phyloP scores from a whole-genome alignment of 768 basidiomycete genomes.

The Sutorius australiensis region DNA sequence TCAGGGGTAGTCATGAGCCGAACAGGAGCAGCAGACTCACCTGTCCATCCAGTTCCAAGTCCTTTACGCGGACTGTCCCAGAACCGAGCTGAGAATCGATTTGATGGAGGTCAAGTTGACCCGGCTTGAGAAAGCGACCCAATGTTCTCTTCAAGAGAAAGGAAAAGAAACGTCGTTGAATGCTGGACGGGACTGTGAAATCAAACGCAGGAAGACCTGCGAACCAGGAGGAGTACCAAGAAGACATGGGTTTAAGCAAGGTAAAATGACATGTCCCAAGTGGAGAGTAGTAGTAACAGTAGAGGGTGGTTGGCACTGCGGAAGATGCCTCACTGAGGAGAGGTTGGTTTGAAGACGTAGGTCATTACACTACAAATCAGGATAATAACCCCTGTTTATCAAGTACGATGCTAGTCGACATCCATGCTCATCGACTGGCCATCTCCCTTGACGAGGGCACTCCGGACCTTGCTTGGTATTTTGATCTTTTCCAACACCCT shows the following conservation, averaged over 20 bases:
- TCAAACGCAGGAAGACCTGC: conserved; percentile 58
- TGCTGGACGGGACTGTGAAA: conserved; percentile 60
- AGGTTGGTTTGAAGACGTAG: background rate
- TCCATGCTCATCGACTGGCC: conserved; percentile 93
- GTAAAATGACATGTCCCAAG: conserved; percentile 15
- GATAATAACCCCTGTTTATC: conserved; percentile 20
- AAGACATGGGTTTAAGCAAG: conserved; percentile 36
- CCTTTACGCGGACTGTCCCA: conserved; percentile 81
- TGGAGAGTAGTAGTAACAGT: background rate
- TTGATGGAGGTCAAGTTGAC: conserved; percentile 81
- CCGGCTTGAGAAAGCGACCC: conserved; percentile 84
- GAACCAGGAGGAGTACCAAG: conserved; percentile 59
- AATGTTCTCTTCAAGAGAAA: conserved; percentile 80
- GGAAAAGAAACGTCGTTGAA: conserved; percentile 87
- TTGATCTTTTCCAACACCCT: conserved; percentile 77
- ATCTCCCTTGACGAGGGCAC: conserved; percentile 76
- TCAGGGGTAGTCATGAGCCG: conserved; percentile 12
- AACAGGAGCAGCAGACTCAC: conserved; percentile 41
- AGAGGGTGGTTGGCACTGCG: background rate
- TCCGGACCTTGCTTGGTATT: conserved; percentile 56
- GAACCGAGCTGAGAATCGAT: conserved; percentile 93
- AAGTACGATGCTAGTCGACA: conserved; percentile 48
- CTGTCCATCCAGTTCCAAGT: conserved; percentile 72
- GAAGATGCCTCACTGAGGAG: conserved; percentile 2
- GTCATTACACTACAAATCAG: conserved; percentile 13